phyloP scores from a whole-genome alignment of 2,329 filamentous ascomycete species.

The Clonostachys solani region DNA sequence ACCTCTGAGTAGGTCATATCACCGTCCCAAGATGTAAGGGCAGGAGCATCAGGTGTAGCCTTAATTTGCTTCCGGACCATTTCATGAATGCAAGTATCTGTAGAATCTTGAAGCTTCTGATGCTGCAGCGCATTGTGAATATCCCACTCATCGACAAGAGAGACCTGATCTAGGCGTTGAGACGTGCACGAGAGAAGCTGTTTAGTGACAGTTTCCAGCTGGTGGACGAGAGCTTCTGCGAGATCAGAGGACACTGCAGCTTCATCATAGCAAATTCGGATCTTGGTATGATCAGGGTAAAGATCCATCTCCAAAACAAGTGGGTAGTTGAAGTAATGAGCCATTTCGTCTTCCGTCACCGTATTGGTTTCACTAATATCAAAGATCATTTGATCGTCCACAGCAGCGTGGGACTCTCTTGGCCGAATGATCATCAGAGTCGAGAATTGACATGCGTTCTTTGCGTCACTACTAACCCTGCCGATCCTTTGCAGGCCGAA shows the following conservation, averaged over 20 bases:
- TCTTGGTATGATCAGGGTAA: neutral
- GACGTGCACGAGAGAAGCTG: neutral
- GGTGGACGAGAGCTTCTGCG: neutral
- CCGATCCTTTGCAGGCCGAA: constrained; percentile 19
- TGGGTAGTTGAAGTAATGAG: constrained; percentile 4
- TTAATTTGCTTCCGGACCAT: neutral
- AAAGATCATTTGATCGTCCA: neutral
- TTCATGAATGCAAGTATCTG: neutral
- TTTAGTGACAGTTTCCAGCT: constrained; percentile 1
- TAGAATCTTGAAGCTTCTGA: neutral
- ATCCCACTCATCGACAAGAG: neutral
- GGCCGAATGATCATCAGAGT: constrained; percentile 8
- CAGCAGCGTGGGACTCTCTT: neutral
- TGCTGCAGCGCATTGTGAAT: constrained; percentile 10
- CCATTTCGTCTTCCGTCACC: neutral
- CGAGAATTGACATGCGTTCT: constrained; percentile 3
- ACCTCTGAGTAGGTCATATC: constrained; percentile 4
- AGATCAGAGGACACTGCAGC: neutral
- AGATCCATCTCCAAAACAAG: constrained; percentile 2
- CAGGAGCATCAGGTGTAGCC: neutral
- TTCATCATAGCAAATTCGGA: too few relatives aligned
- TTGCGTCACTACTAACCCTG: constrained; percentile 2
- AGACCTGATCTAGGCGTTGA: neutral
- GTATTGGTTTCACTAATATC: neutral
- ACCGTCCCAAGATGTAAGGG: neutral